These are phyloP conservation scores for Chaetomidium leptoderma DNA, from an alignment of 495 filamentous ascomycete species.

Conservation along the genomic window DNA sequence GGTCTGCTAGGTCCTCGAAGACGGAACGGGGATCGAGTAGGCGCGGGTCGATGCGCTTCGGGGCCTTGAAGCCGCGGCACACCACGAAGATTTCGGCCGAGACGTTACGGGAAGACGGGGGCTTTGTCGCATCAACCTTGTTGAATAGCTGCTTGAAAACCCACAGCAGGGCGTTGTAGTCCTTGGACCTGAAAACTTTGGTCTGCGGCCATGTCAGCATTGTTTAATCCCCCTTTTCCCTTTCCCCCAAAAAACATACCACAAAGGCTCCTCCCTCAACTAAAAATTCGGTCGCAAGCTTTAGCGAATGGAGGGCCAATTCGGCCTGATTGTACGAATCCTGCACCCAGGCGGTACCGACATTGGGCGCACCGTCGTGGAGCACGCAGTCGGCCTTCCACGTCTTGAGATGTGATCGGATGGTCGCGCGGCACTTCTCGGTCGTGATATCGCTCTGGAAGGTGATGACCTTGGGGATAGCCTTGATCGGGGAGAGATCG, in stretches of 20 bases:
- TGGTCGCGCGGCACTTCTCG: constrained; percentile 91
- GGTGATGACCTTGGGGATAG: constrained; percentile 85
- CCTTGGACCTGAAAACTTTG: constrained; percentile 96
- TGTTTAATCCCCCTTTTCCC: too few relatives aligned
- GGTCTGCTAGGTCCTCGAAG: constrained; percentile 87
- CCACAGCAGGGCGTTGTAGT: constrained; percentile 95
- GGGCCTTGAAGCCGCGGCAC: constrained; percentile 83
- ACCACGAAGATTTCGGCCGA: constrained; percentile 98
- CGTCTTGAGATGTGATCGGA: constrained; percentile 84
- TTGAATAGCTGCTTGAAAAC: constrained; percentile 95
- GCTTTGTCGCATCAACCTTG: constrained; percentile 95
- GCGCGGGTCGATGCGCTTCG: constrained; percentile 85
- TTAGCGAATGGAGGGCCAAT: constrained; percentile 84
- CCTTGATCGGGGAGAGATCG: constrained; percentile 92
- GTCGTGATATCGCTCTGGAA: constrained; percentile 99
- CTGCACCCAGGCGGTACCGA: constrained; percentile 96
- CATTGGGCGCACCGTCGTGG: constrained; percentile 96
- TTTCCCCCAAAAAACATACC: constrained; percentile 10
- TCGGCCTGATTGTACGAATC: constrained; percentile 98
- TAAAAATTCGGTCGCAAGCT: constrained; percentile 90
- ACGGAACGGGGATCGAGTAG: constrained; percentile 88
- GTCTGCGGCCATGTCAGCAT: constrained; percentile 42
- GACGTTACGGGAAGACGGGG: constrained; percentile 90
- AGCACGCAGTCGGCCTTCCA: constrained; percentile 98
- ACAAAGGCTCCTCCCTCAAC: constrained; percentile 88